These are phyloP conservation scores for Blastocladiella britannica DNA, from an alignment of 192 early-diverging fungal genomes.

Conservation along the genomic window DNA sequence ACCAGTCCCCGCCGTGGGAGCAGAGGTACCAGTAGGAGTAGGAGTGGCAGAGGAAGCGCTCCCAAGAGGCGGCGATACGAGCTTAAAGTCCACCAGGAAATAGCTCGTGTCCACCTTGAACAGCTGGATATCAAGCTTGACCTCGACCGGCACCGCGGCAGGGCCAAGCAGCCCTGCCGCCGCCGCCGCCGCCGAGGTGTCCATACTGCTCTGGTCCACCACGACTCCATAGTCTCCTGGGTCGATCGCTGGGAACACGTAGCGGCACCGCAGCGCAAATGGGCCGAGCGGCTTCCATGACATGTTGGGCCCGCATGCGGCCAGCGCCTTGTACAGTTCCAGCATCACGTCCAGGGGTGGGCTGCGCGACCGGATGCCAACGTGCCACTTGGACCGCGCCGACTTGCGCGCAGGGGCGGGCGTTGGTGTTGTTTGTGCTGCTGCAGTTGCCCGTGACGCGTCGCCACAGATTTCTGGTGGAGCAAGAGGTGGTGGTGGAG, in stretches of 20 bases:
- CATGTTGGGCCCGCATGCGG: not conserved
- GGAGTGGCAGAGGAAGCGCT: not conserved
- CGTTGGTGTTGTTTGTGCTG: no score
- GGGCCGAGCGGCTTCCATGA: not conserved
- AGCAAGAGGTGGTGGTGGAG: no score
- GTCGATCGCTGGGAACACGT: no score
- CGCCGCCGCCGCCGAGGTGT: no score
- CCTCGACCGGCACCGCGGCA: no score
- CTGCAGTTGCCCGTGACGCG: no score
- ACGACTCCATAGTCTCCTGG: no score
- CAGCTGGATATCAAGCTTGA: not conserved
- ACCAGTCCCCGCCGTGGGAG: not conserved
- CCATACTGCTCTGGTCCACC: no score
- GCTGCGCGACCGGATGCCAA: constrained; percentile 83
- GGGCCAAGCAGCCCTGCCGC: no score
- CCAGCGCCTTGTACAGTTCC: constrained; percentile 79
- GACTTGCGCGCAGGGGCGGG: not conserved
- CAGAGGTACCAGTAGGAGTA: not conserved
- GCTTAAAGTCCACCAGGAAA: not conserved
- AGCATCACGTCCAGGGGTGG: constrained; percentile 90
- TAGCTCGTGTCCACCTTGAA: not conserved
- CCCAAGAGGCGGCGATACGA: not conserved
- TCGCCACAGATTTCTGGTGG: no score
- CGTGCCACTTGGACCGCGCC: constrained; percentile 82
- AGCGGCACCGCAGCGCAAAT: not conserved